Evolutionary conservation across 306 rosid species (phyloP), one percentile per base, ranked within the genome.

Genomic region (Trichosanthes truncata): DNA sequence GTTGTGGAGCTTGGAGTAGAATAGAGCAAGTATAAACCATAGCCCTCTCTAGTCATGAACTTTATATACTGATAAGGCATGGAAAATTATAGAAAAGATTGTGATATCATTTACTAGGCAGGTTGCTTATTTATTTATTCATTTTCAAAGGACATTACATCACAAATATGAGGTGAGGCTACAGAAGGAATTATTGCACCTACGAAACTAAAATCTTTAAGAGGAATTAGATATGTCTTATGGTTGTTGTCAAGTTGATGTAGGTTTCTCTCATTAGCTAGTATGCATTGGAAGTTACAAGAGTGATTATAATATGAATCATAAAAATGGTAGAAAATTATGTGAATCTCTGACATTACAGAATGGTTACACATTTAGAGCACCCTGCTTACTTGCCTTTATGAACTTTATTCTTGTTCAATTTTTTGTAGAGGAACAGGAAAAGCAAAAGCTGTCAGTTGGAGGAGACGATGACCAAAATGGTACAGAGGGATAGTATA

Each of bases 361-460:
- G 14, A 41, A 5, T 8, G n/a, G 21, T 14, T 40, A 41, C 25
- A 57, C 21, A 45, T 13, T 13, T 20, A 38, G 59, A 83, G 66
- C 51, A 23, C 26, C 45, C 25, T 5, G 33, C 5, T 68, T 75
- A 1, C n/a, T 43, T n/a, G n/a, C 33, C 79, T 11, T 46, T 3
- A 17, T 82, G 78, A 80, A 35, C 15, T 18, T 11, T 71, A 9
- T 74, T 57, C 12, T 23, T 51, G 36, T 80, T 33, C 71, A 25
- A 18, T 55, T 66, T 75, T 63, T 51, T 53, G 77, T 89, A 92
- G 97, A 84, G 92, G 94, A 94, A 87, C 96, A 90, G 86, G 96
- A 89, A 84, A 92, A 87, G 82, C 87, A 92, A 68, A 89, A 87
- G 67, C 86, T 88, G 83, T 46, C 88, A 74, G 82, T 87, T 57